phyloP scores from a whole-genome alignment of 768 basidiomycete genomes.

The Tephrocybe sp. region DNA sequence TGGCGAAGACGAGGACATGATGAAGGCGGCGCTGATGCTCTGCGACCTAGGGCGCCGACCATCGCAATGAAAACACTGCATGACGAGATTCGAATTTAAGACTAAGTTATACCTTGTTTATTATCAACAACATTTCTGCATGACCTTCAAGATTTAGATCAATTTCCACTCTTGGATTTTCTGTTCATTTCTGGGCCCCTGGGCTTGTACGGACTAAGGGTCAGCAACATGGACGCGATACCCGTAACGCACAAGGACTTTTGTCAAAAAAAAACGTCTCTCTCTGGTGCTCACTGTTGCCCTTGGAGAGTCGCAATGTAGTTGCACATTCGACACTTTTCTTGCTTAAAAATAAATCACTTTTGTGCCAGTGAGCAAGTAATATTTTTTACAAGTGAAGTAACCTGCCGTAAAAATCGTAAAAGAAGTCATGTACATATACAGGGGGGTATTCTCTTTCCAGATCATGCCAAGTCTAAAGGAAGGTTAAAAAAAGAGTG shows the following conservation, averaged over 20 bases:
- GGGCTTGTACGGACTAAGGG: not conserved
- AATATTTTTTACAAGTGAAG: not conserved
- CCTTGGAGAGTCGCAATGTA: not conserved
- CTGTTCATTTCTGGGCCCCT: not conserved
- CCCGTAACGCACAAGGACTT: not conserved
- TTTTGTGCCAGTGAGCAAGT: not conserved
- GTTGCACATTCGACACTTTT: not conserved
- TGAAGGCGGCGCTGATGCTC: conserved; percentile 66
- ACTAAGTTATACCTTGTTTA: conserved; percentile 15
- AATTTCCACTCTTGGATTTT: not conserved
- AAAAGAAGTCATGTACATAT: not conserved
- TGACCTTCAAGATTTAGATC: not conserved
- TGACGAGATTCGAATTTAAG: conserved; percentile 11
- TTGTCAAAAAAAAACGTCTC: not conserved
- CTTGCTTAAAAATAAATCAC: not conserved
- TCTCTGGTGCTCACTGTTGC: conserved; percentile 12
- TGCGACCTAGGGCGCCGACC: conserved; percentile 49
- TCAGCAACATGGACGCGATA: not conserved
- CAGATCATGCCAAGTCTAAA: not conserved
- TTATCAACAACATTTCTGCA: conserved; percentile 8
- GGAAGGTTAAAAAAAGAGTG: conserved; percentile 3
- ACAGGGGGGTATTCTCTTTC: conserved; percentile 2
- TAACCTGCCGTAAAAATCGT: not conserved
- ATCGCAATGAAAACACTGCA: conserved; percentile 8
- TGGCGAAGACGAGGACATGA: conserved; percentile 59